Percentiles rank a stretch among this genome's conserved stretches.
Conservation (phyloP, 176 grass and related monocot genomes). For the Cocos nucifera region DNA sequence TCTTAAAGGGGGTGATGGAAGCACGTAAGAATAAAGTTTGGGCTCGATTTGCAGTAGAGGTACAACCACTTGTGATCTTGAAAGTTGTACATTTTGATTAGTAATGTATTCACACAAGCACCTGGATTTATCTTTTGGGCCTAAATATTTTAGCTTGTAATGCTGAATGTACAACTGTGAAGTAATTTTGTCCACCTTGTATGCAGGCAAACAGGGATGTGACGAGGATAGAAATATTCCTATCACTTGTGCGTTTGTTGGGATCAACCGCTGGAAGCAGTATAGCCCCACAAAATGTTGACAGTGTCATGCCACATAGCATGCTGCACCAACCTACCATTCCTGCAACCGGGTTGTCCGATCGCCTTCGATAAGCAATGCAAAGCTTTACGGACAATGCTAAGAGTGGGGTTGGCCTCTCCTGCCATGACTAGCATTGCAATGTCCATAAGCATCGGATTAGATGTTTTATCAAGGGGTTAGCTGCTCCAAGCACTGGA, state of each 20-base stretch:
- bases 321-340: constrained; percentile 49
- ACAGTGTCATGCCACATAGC: constrained; percentile 32
- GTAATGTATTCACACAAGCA: no score
- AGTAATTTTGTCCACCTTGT: background rate
- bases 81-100: no score
- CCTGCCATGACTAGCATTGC: constrained; percentile 82
- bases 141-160: no score
- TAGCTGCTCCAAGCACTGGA: no score
- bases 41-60: constrained; percentile 76
- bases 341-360: constrained; percentile 42
- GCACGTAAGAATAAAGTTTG: constrained; percentile 66
- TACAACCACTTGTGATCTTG: constrained; percentile 8
- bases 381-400: constrained; percentile 29
- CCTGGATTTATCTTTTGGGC: no score
- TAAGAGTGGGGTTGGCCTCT: constrained; percentile 52
- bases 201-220: constrained; percentile 65
- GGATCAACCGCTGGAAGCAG: constrained; percentile 34
- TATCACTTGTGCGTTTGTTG: constrained; percentile 55
- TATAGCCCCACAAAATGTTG: constrained; percentile 22
- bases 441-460: constrained; percentile 2
- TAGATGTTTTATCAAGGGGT: no score
- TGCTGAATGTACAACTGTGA: background rate
- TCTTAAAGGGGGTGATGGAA: constrained; percentile 82
- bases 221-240: constrained; percentile 73
- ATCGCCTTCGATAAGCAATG: constrained; percentile 36